A percentile compares a stretch with the other conserved stretches of the same genome.
phyloP scores from a whole-genome alignment of 2,329 filamentous ascomycete species.

The Neopestalotiopsis sp. region DNA sequence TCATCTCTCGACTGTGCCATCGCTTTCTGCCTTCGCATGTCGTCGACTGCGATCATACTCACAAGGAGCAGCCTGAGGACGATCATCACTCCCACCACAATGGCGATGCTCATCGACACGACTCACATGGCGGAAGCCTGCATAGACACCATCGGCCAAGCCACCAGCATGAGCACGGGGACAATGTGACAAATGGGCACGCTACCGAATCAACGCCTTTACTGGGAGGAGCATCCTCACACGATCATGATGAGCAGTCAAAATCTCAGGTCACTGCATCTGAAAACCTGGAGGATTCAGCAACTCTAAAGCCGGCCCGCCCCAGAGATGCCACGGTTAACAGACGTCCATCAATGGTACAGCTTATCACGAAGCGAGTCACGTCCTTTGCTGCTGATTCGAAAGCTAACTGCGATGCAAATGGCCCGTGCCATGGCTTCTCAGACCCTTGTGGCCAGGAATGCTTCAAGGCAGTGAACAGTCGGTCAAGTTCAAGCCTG shows the following conservation, averaged over 20 bases:
- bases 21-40: slow-evolving; percentile 78
- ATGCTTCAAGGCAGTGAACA: slow-evolving; percentile 64
- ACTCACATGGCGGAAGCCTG: slow-evolving; percentile 32
- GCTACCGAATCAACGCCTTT: slow-evolving; percentile 56
- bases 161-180: slow-evolving; percentile 19
- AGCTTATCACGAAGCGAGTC: slow-evolving; percentile 58
- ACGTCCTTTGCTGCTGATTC: slow-evolving; percentile 71
- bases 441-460: slow-evolving; percentile 70
- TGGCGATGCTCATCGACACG: slow-evolving; percentile 28
- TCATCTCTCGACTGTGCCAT: slow-evolving; percentile 75
- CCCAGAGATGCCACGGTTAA: slow-evolving; percentile 38
- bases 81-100: slow-evolving; percentile 31
- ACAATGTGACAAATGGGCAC: slow-evolving; percentile 25
- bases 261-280: slow-evolving; percentile 32
- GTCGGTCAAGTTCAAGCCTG: slow-evolving; percentile 38
- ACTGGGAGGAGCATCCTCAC: slow-evolving; percentile 37
- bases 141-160: slow-evolving; percentile 26
- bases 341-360: slow-evolving; percentile 59
- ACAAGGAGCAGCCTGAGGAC: slow-evolving; percentile 57
- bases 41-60: slow-evolving; percentile 79
- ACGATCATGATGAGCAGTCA: slow-evolving; percentile 29
- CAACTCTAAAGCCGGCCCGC: slow-evolving; percentile 22
- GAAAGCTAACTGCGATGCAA: slow-evolving; percentile 66
- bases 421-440: slow-evolving; percentile 68
- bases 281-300: slow-evolving; percentile 26